Evolutionary conservation across 495 filamentous ascomycete genomes (phyloP), one percentile per base, ranked within the genome.

Genomic region (Xylaria flabelliformis): DNA sequence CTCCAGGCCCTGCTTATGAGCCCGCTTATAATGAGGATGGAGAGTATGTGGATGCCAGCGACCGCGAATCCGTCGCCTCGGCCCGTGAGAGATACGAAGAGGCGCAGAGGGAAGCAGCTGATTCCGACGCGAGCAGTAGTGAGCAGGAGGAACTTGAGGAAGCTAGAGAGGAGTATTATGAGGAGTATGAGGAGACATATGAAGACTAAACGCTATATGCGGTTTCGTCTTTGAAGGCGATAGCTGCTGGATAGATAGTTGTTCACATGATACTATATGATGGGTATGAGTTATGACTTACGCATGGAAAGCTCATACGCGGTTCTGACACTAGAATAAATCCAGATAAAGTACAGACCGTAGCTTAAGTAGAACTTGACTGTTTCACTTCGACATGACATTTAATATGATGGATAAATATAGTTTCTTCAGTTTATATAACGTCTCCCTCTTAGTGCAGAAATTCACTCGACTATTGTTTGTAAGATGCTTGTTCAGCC

Each of bases 111-210:
- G 78, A 70, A 0, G 84, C 82, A 0, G 72, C 72, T 4, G 77
- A 77, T 41, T 82, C 80, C 36, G 74, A 73, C 24, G 81, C 82
- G 1, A 83, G 82, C 62, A 84, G 82, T 50, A 85, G 83, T 58
- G 83, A 84, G 9, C 42, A 69, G 2, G 84, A 85, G 70, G 81
- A 80, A 65, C 76, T 84, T 0, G 78, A 83, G 67, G 83, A 85
- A 72, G 83, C 82, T 3, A 73, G 79, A 9, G 79, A 85, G 42
- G 83, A 85, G 76, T 83, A 85, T 44, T 73, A 83, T 41, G 84
- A 85, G 56, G 83, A 86, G 69, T 80, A 83, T 39, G 87, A 88
- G 74, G 83, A 85, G 70, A 76, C 78, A 0, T 87, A 87, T 63
- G 82, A 82, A 32, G 83, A 85, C 15, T 82, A 13, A 32, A 13